Evolutionary conservation across 768 basidiomycete genomes (phyloP), one percentile per base, ranked within the genome.

Genomic region (Sporobolomyces phaffii): DNA sequence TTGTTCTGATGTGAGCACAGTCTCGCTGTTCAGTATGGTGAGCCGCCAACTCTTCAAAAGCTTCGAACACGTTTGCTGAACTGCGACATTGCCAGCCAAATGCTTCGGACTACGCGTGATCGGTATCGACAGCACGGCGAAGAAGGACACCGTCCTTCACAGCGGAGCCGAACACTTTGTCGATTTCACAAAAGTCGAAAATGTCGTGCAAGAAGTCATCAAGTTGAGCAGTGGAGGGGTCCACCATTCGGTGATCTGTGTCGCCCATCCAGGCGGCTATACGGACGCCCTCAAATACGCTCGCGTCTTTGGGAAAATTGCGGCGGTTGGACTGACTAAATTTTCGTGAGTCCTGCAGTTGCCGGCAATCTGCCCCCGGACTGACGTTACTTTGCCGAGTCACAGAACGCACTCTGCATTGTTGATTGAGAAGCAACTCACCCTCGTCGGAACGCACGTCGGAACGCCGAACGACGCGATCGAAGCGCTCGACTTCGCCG

Each of bases 101-200:
- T 51, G 51, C 47, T 54, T 62, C 18, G 69, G 69, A 28, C 52
- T 65, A n/a, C 64, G 65, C 13, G 69, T 70, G 34, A 62, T 70
- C 31, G 69, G 49, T 18, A 66, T 70, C 54, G 69, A 70, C 54
- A 59, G 53, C 31, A 57, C 65, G 13, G 43, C 50, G 28, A 70
- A 70, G 53, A 50, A 70, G 33, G 41, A 62, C 18, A 33, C 44
- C 11, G 41, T 26, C 29, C 36, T 29, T 22, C 17, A 48, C 24
- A 70, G 43, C 20, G 69, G 69, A 31, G 69, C 69, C 18, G 69
- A 70, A 38, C 51, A 61, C 18, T 70, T 70, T 43, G 68, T 70
- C 65, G 69, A 70, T 36, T 61, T 60, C 54, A 56, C 60, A 4
- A 38, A 56, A 47, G 62, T 50, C 38, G 56, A 67, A 38, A 59